Conservation (phyloP, 2,329 filamentous ascomycete genomes). For the Orbilia javanica region DNA sequence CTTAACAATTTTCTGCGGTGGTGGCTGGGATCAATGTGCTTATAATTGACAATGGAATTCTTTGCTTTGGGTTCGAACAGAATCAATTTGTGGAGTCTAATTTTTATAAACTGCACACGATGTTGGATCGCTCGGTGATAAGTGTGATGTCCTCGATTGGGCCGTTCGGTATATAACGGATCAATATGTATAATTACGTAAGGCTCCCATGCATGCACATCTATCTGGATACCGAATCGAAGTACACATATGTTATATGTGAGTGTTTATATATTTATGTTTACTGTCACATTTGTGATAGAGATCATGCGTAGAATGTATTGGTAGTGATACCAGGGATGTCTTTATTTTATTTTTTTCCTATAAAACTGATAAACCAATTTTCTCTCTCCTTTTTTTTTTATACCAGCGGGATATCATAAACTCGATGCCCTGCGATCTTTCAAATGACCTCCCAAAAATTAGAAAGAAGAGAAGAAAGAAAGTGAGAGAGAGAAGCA, state of each 20-base stretch:
- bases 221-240: too few species aligned
- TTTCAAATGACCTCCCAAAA: constrained; percentile 40
- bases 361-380: background rate
- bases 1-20: constrained; percentile 20
- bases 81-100: background rate
- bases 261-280: too few species aligned
- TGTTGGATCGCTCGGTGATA: too few species aligned
- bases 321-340: constrained; percentile 19
- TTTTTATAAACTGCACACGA: too few species aligned
- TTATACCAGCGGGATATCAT: constrained; percentile 5
- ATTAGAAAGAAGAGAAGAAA: background rate
- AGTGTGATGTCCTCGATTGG: too few species aligned
- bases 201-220: too few species aligned
- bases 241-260: too few species aligned
- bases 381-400: background rate
- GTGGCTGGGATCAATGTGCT: background rate
- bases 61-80: background rate
- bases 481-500: background rate
- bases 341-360: constrained; percentile 1
- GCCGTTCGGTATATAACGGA: too few species aligned
- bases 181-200: too few species aligned
- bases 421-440: constrained; percentile 12
- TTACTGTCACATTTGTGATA: background rate
- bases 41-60: background rate
- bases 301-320: background rate